Evolutionary conservation across 306 rosid species (phyloP).

Genomic region (Lupinus albus): DNA sequence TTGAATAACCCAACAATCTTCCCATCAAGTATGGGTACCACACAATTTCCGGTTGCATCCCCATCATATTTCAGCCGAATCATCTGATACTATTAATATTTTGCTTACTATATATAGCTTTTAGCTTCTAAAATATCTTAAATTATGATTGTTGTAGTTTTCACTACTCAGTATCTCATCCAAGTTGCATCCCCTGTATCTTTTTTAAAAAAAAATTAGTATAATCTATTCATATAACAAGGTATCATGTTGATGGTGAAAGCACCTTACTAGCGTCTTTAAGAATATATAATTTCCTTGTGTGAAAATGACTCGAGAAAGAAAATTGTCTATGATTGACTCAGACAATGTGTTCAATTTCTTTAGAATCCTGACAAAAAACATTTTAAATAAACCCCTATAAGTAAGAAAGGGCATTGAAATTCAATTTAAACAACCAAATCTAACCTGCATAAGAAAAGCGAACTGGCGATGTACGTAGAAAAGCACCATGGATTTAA

Average conservation of each 20-base stretch:
- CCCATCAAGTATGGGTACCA: too few relatives aligned
- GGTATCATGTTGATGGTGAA: not conserved
- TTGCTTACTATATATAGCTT: too few relatives aligned
- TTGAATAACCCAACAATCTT: too few relatives aligned
- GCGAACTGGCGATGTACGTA: conserved; percentile 27
- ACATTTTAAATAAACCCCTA: conserved; percentile 7
- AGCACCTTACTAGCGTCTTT: conserved; percentile 8
- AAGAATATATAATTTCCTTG: not conserved
- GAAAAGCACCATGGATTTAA: conserved; percentile 23
- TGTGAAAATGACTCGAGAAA: conserved; percentile 28
- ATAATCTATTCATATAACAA: not conserved
- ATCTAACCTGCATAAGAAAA: conserved; percentile 29
- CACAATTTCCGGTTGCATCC: too few relatives aligned
- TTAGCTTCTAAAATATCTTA: too few relatives aligned
- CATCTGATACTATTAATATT: too few relatives aligned
- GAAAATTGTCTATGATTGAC: conserved; percentile 13
- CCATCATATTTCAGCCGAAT: too few relatives aligned
- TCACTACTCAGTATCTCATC: too few relatives aligned
- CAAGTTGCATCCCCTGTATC: too few relatives aligned
- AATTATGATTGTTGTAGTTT: too few relatives aligned
- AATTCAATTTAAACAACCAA: conserved; percentile 40
- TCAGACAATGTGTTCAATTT: conserved; percentile 3
- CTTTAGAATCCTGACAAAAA: conserved; percentile 26
- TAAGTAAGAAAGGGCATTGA: conserved; percentile 16
- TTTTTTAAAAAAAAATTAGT: too few relatives aligned